phyloP scores from a whole-genome alignment of 192 early-diverging fungal species.

The Linnemannia elongata region DNA sequence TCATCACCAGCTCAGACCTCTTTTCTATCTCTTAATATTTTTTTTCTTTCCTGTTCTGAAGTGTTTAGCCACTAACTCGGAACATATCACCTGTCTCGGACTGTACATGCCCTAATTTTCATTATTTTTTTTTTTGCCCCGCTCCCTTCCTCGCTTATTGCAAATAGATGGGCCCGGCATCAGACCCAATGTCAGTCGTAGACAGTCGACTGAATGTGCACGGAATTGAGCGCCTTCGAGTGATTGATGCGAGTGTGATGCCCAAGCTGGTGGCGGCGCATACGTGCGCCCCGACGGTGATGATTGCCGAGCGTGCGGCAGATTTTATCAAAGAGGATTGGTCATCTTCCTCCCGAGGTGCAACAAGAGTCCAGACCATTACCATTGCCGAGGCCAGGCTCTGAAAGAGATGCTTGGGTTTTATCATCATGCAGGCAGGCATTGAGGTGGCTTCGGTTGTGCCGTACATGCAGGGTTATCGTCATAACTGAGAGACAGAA shows the following conservation, averaged over 20 bases:
- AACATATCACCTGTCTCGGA: not conserved
- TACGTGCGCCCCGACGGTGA: constrained; percentile 39
- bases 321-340: constrained; percentile 47
- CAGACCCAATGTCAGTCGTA: constrained; percentile 35
- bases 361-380: not conserved
- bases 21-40: too few relatives aligned
- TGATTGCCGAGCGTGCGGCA: constrained; percentile 40
- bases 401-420: not conserved
- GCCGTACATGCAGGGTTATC: too few relatives aligned
- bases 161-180: constrained; percentile 31
- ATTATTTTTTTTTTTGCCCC: too few relatives aligned
- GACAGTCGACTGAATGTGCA: constrained; percentile 30
- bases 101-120: not conserved
- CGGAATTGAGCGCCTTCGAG: constrained; percentile 32
- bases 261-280: constrained; percentile 35
- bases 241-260: constrained; percentile 47
- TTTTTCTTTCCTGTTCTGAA: not conserved
- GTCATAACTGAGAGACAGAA: too few relatives aligned
- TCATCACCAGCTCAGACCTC: not conserved
- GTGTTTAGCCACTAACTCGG: too few relatives aligned
- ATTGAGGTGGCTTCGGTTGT: too few relatives aligned
- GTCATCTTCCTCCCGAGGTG: not conserved
- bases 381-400: not conserved
- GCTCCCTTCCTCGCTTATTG: too few relatives aligned
- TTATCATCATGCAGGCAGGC: too few relatives aligned